These are phyloP conservation scores for Dendrothele bispora DNA, from an alignment of 768 basidiomycete genomes.

Conservation along the genomic window DNA sequence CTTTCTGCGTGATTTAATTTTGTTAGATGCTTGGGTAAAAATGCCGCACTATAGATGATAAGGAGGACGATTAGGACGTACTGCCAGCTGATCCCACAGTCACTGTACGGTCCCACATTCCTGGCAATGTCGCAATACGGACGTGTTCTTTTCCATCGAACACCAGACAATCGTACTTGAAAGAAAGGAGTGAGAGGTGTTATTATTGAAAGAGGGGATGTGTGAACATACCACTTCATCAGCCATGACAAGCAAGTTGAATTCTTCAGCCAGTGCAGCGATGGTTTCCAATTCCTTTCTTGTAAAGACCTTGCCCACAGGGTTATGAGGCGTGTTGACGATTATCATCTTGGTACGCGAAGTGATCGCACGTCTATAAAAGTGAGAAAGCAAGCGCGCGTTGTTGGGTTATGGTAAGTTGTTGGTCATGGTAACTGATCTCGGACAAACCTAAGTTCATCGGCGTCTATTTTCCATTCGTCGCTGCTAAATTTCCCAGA, in stretches of 20 bases:
- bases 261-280: conserved; percentile 85
- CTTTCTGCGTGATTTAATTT: too few relatives aligned
- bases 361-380: conserved; percentile 71
- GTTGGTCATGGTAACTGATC: not conserved
- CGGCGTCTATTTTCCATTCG: conserved; percentile 90
- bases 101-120: conserved; percentile 98
- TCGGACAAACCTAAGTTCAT: conserved; percentile 70
- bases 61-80: conserved; percentile 35
- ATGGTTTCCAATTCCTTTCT: conserved; percentile 80
- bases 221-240: conserved; percentile 86
- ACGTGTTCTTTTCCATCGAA: conserved; percentile 88
- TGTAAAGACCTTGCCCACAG: conserved; percentile 96
- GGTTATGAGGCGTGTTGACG: conserved; percentile 96
- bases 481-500: conserved; percentile 52
- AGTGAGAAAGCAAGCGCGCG: conserved; percentile 6
- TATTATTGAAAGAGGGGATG: not conserved
- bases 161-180: conserved; percentile 89
- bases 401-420: not conserved
- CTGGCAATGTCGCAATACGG: conserved; percentile 90
- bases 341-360: conserved; percentile 93
- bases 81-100: conserved; percentile 96
- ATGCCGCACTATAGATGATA: not conserved
- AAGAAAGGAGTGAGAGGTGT: conserved; percentile 1
- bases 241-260: conserved; percentile 88
- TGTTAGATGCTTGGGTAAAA: conserved; percentile 5